Percentiles rank a stretch among this genome's conserved stretches.
Evolutionary conservation across 2,329 filamentous ascomycete species (phyloP).

Genomic region (Neofusicoccum sp.): DNA sequence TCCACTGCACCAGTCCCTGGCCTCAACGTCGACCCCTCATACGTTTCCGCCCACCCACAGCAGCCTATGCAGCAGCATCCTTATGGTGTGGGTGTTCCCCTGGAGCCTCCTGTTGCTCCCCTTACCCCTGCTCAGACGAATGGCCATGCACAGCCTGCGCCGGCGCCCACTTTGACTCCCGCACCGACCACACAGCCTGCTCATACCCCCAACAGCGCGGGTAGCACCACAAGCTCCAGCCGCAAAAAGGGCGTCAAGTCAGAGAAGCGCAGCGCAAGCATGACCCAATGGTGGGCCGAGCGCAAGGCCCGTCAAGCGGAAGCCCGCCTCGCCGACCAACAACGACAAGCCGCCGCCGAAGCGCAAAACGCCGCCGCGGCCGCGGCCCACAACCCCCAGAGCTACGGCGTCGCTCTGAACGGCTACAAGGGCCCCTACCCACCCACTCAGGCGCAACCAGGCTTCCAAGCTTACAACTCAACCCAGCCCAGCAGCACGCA

Average conservation of each 20-base stretch:
- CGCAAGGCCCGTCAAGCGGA: slow-evolving; percentile 40
- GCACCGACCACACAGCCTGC: slow-evolving; percentile 21
- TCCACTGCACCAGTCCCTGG: slow-evolving; percentile 16
- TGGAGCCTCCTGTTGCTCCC: slow-evolving; percentile 27
- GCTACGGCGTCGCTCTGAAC: slow-evolving; percentile 7
- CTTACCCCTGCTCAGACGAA: slow-evolving; percentile 27
- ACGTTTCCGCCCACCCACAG: slow-evolving; percentile 12
- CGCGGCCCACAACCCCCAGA: not conserved
- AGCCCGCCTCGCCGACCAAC: slow-evolving; percentile 31
- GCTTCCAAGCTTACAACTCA: not conserved
- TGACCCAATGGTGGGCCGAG: slow-evolving; percentile 52
- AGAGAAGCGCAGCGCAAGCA: slow-evolving; percentile 47
- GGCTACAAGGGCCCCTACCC: slow-evolving; percentile 17
- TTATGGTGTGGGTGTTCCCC: slow-evolving; percentile 25
- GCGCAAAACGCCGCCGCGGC: not conserved
- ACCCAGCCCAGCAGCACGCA: not conserved
- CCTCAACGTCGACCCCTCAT: slow-evolving; percentile 30
- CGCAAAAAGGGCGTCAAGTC: slow-evolving; percentile 40
- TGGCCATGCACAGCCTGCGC: slow-evolving; percentile 37
- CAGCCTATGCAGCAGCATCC: slow-evolving; percentile 7
- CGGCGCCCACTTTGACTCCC: slow-evolving; percentile 28
- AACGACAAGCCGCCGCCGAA: slow-evolving; percentile 14
- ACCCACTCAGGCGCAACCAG: slow-evolving; percentile 9
- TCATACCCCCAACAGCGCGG: slow-evolving; percentile 30
- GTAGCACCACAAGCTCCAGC: not conserved